Conservation (phyloP, 169 alveolate genomes). For the Cryptosporidium tyzzeri region DNA sequence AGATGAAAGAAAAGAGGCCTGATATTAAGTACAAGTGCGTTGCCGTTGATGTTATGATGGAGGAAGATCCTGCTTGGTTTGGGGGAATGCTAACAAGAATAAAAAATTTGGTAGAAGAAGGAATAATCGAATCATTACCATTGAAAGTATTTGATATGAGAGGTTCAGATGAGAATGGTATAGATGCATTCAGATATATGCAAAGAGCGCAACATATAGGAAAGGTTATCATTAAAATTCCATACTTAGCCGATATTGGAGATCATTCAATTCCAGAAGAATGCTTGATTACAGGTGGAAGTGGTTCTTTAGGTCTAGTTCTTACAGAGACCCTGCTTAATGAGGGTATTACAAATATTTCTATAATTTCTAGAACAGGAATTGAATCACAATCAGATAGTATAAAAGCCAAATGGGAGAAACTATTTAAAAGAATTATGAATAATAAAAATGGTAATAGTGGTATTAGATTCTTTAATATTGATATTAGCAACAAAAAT, state of each 20-base stretch:
- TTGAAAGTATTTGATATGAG: not conserved
- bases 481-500: too few relatives aligned
- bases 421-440: too few relatives aligned
- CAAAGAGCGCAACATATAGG: slow-evolving; percentile 77
- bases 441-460: too few relatives aligned
- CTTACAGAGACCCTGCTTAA: not conserved
- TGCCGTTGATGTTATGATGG: slow-evolving; percentile 52
- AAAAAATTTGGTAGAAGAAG: slow-evolving; percentile 37
- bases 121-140: slow-evolving; percentile 21
- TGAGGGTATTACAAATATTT: too few relatives aligned
- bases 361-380: too few relatives aligned
- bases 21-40: slow-evolving; percentile 41
- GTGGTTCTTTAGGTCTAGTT: slow-evolving; percentile 80
- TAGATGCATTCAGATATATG: slow-evolving; percentile 67
- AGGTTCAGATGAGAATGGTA: slow-evolving; percentile 75
- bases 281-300: slow-evolving; percentile 39
- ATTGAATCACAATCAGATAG: too few relatives aligned
- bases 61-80: slow-evolving; percentile 55
- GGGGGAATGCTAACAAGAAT: slow-evolving; percentile 27
- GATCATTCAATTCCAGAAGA: slow-evolving; percentile 71
- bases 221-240: slow-evolving; percentile 76
- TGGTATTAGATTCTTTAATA: too few relatives aligned
- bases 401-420: too few relatives aligned
- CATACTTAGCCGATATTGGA: slow-evolving; percentile 65
- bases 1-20: slow-evolving; percentile 11